Conservation (phyloP, 768 basidiomycete genomes). For the Myochromella boudieri region DNA sequence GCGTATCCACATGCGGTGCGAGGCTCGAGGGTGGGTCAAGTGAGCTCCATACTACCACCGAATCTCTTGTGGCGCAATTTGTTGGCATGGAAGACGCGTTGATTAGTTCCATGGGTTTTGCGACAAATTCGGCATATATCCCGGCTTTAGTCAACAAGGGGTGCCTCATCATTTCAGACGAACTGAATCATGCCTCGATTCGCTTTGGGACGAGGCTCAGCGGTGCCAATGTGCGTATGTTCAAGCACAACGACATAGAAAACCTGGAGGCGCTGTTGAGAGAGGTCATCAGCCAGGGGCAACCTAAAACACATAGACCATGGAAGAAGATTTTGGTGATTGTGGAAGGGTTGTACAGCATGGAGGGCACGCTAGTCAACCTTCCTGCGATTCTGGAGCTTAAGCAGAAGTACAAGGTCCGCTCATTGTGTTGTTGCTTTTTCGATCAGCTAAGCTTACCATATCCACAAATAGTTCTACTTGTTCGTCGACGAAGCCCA, state of each 20-base stretch:
- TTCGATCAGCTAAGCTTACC: too few species aligned
- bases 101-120: slow-evolving; percentile 95
- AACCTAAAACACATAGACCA: slow-evolving; percentile 96
- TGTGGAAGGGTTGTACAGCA: slow-evolving; percentile 95
- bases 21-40: slow-evolving; percentile 84
- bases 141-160: slow-evolving; percentile 91
- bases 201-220: slow-evolving; percentile 88
- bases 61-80: slow-evolving; percentile 88
- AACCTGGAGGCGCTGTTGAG: slow-evolving; percentile 77
- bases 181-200: slow-evolving; percentile 94
- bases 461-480: too few species aligned
- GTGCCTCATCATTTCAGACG: slow-evolving; percentile 94
- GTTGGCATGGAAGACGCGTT: slow-evolving; percentile 88
- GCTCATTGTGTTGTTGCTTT: too few species aligned
- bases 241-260: slow-evolving; percentile 96
- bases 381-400: slow-evolving; percentile 81
- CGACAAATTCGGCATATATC: slow-evolving; percentile 91
- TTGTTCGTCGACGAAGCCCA: slow-evolving; percentile 97
- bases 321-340: slow-evolving; percentile 98
- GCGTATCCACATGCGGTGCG: slow-evolving; percentile 72
- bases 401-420: slow-evolving; percentile 93
- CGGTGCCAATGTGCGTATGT: slow-evolving; percentile 87
- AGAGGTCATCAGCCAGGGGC: slow-evolving; percentile 95
- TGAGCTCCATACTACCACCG: slow-evolving; percentile 79
- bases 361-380: slow-evolving; percentile 96